Percentiles rank a stretch among this genome's conserved stretches.
These are phyloP conservation scores for Actinomortierella wolfii DNA, from an alignment of 371 early-diverging fungal species.

Conservation along the genomic window DNA sequence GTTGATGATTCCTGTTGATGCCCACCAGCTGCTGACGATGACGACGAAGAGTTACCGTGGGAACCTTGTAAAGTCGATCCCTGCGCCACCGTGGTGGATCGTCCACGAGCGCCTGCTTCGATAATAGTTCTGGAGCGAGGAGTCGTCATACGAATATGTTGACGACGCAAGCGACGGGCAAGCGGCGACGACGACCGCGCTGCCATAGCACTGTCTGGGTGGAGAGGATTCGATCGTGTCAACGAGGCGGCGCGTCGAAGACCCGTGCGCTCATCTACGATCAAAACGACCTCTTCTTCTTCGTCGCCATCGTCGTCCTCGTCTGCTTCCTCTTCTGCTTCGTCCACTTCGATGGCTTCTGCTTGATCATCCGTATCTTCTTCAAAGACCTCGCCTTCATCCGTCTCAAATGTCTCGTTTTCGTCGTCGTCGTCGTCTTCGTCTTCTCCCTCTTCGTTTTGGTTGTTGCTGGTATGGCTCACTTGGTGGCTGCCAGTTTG, in stretches of 20 bases:
- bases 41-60: too few relatives aligned
- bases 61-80: too few relatives aligned
- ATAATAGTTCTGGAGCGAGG: background rate
- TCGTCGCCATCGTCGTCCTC: constrained; percentile 4
- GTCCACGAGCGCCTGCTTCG: too few relatives aligned
- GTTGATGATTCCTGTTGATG: too few relatives aligned
- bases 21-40: constrained; percentile 2
- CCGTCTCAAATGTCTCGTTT: too few relatives aligned
- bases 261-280: constrained; percentile 27
- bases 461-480: too few relatives aligned
- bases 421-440: too few relatives aligned
- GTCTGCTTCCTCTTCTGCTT: constrained; percentile 11
- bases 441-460: too few relatives aligned
- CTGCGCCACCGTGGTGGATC: too few relatives aligned
- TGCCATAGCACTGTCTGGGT: too few relatives aligned
- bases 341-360: constrained; percentile 11
- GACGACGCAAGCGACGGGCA: constrained; percentile 16
- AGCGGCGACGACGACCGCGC: constrained; percentile 6
- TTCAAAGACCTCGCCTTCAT: too few relatives aligned
- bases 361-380: constrained; percentile 3
- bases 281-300: constrained; percentile 13
- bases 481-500: too few relatives aligned
- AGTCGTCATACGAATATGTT: constrained; percentile 22
- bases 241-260: constrained; percentile 13
- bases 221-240: background rate